These are phyloP conservation scores for Nematodospora valgi DNA, from an alignment of 805 yeast species.

Conservation along the genomic window DNA sequence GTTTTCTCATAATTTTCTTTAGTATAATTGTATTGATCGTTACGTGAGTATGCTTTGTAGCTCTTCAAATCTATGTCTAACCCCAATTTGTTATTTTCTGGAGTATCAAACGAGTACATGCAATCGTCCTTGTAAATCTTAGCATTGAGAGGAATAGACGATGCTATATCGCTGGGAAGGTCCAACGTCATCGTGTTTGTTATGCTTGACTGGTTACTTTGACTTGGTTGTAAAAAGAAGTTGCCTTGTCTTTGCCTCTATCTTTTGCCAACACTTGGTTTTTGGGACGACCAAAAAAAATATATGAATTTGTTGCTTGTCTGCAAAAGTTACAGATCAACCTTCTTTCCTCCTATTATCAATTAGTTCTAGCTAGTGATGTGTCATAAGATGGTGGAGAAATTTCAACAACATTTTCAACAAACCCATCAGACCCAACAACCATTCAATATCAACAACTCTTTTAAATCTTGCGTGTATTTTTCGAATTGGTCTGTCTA, in stretches of 20 bases:
- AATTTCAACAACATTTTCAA: conserved; percentile 3
- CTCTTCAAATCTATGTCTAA: conserved; percentile 74
- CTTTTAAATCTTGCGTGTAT: conserved; percentile 41
- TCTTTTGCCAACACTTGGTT: conserved; percentile 2
- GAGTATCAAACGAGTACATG: conserved; percentile 77
- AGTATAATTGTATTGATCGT: conserved; percentile 46
- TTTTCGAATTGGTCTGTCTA: conserved; percentile 48
- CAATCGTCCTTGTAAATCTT: conserved; percentile 84
- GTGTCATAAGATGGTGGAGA: conserved; percentile 8
- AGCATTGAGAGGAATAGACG: conserved; percentile 16
- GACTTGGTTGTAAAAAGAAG: not conserved
- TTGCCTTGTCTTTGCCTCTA: not conserved
- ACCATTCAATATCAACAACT: not conserved
- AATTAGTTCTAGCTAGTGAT: too few species aligned
- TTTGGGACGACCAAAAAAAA: not conserved
- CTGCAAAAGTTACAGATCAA: too few species aligned
- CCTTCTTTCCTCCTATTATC: too few species aligned
- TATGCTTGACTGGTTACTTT: not conserved
- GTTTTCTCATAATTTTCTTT: conserved; percentile 49
- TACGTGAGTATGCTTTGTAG: conserved; percentile 64
- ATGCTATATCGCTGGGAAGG: conserved; percentile 17
- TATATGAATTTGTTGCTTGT: not conserved
- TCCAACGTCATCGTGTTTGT: conserved; percentile 6
- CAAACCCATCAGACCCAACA: not conserved
- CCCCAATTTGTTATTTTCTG: conserved; percentile 48